Evolutionary conservation across 352 stramenopile species (phyloP).

Genomic region (Pythium oligandrum): DNA sequence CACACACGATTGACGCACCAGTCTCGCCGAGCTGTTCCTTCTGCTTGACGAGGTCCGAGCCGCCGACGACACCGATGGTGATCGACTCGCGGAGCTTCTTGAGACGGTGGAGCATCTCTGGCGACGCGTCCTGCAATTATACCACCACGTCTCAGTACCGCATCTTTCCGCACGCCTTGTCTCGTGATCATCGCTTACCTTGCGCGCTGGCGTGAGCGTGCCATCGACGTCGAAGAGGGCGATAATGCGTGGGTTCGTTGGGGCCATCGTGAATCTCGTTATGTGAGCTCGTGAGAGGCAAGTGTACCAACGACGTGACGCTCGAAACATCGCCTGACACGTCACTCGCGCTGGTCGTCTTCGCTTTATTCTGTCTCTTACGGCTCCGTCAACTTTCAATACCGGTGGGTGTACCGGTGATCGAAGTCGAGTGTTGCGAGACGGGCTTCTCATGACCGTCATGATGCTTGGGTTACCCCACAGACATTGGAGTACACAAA

Average conservation of each 20-base stretch:
- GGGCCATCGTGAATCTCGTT: no score
- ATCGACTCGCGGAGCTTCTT: constrained; percentile 91
- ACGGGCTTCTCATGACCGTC: no score
- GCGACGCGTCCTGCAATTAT: constrained; percentile 64
- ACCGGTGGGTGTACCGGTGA: no score
- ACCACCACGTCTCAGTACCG: background rate
- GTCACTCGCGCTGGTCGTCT: no score
- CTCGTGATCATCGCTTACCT: constrained; percentile 32
- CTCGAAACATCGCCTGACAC: no score
- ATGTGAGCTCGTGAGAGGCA: no score
- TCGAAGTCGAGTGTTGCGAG: no score
- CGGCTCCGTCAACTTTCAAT: no score
- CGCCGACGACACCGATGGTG: constrained; percentile 97
- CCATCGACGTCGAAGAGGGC: constrained; percentile 99
- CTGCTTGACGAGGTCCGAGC: constrained; percentile 98
- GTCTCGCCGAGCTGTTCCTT: constrained; percentile 97
- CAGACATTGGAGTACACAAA: no score
- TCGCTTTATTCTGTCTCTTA: no score
- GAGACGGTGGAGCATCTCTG: constrained; percentile 93
- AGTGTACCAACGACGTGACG: no score
- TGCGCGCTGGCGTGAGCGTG: constrained; percentile 94
- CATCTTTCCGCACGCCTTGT: background rate
- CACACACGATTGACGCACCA: constrained; percentile 32
- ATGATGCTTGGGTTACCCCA: no score
- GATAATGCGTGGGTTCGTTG: constrained; percentile 89